These are phyloP conservation scores for Globisporangium paddicum DNA, from an alignment of 352 stramenopile genomes.

Conservation along the genomic window DNA sequence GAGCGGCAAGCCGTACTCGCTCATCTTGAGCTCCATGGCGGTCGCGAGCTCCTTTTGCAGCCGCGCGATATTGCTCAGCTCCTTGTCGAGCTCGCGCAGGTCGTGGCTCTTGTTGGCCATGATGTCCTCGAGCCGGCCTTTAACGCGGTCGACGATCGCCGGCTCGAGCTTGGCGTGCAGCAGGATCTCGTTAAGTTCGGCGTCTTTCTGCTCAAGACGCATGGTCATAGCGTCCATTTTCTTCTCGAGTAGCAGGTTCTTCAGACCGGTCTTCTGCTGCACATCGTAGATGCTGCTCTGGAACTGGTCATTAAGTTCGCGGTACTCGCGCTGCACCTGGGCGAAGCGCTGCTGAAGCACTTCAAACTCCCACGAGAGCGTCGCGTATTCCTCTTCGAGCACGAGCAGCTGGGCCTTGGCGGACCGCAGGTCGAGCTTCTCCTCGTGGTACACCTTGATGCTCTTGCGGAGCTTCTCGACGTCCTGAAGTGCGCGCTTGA, in stretches of 20 bases:
- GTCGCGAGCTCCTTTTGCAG: slow-evolving; percentile 81
- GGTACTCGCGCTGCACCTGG: slow-evolving; percentile 81
- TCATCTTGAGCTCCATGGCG: slow-evolving; percentile 84
- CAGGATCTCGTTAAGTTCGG: slow-evolving; percentile 91
- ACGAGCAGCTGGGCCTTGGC: slow-evolving; percentile 77
- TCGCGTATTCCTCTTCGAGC: slow-evolving; percentile 86
- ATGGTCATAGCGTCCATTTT: slow-evolving; percentile 86
- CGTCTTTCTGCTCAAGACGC: slow-evolving; percentile 89
- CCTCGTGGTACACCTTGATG: slow-evolving; percentile 64
- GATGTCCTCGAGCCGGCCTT: slow-evolving; percentile 86
- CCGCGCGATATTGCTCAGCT: slow-evolving; percentile 64
- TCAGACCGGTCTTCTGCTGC: slow-evolving; percentile 92
- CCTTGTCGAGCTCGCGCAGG: slow-evolving; percentile 77
- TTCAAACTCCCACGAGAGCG: slow-evolving; percentile 93
- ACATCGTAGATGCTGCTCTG: slow-evolving; percentile 89
- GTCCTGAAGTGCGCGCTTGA: slow-evolving; percentile 86
- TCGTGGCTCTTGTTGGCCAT: slow-evolving; percentile 86
- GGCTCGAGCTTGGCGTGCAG: slow-evolving; percentile 88
- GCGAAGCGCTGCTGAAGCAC: slow-evolving; percentile 88
- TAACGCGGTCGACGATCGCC: slow-evolving; percentile 76
- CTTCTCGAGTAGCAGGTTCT: slow-evolving; percentile 93
- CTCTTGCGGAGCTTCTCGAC: slow-evolving; percentile 67
- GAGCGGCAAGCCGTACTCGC: slow-evolving; percentile 86
- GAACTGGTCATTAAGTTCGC: slow-evolving; percentile 89
- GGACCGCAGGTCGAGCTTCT: slow-evolving; percentile 57